Evolutionary conservation across 2,329 filamentous ascomycete species (phyloP), one percentile per base, ranked within the genome.

Genomic region (Tolypocladium paradoxum): DNA sequence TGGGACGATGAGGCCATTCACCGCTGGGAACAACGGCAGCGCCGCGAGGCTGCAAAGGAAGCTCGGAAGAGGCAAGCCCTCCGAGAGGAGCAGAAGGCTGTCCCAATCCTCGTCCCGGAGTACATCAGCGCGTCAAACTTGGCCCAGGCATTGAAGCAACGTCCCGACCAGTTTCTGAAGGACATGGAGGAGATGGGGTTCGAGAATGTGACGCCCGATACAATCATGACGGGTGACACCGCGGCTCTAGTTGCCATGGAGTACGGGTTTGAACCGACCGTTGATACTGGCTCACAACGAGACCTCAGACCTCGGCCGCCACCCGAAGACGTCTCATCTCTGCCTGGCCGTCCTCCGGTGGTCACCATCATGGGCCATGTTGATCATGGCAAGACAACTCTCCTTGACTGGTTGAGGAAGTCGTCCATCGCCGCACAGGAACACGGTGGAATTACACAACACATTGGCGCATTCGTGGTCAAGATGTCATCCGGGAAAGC

Each of bases 291-390:
- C 20, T 82, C 85, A 48, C 67, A 73, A 1, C 75, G 83, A 46
- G 92, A 99, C 67, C 71, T 99, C 38, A 79, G 78, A 56, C 78
- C 87, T 27, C 81, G 84, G 12, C 85, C 90, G 1, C 73, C 77
- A 29, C 81, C 82, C 9, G 83, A 84, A 62, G 88, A 92, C 66
- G 78, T 75, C 49, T 82, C 86, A 0, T 61, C 69, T 16, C 70
- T 96, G 8, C 90, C 90, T 2, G 70, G 75, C 35, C 82, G 95
- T 18, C 92, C 93, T 8, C 95, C 93, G 0, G 90, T 99, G 36
- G 91, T 99, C 38, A 97, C 95, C 0, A 99, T 99, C 64, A 99
- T 99, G 95, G 93, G 93, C 2, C 93, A 99, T 59, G 93, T 99
- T 61, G 95, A 99, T 66, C 93, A 99, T 68, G 93, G 93, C 52